A percentile compares a stretch with the other conserved stretches of the same genome.
Conservation (phyloP, 2,329 filamentous ascomycete species). For the Acrodontium crateriforme region DNA sequence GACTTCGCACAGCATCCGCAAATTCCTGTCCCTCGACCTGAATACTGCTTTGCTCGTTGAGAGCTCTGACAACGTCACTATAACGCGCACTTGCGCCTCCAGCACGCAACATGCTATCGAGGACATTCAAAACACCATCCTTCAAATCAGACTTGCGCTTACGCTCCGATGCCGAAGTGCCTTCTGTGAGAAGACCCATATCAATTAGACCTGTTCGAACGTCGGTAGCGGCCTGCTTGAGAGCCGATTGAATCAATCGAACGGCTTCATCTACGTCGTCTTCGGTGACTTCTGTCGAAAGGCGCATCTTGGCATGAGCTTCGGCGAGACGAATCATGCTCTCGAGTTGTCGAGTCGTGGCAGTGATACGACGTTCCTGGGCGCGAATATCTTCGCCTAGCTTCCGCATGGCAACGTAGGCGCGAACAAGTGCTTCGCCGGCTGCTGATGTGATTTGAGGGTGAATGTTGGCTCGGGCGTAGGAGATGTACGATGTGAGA, state of each 20-base stretch:
- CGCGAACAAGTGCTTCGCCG: conserved; percentile 66
- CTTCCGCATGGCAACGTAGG: conserved; percentile 90
- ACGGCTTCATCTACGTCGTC: conserved; percentile 83
- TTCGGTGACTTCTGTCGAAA: conserved; percentile 59
- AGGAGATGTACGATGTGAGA: conserved; percentile 92
- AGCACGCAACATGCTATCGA: conserved; percentile 66
- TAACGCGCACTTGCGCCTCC: conserved; percentile 55
- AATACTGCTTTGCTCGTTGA: conserved; percentile 56
- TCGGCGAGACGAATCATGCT: conserved; percentile 96
- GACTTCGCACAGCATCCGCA: conserved; percentile 58
- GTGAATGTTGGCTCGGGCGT: conserved; percentile 75
- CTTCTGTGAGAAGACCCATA: conserved; percentile 89
- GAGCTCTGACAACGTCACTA: conserved; percentile 58
- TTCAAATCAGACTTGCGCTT: conserved; percentile 74
- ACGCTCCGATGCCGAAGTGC: conserved; percentile 78
- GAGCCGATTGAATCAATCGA: conserved; percentile 78
- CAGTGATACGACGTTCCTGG: conserved; percentile 90
- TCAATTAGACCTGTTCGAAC: conserved; percentile 82
- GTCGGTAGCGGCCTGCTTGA: conserved; percentile 97
- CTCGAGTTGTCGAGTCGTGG: conserved; percentile 90
- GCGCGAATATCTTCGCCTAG: conserved; percentile 60
- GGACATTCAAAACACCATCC: conserved; percentile 54
- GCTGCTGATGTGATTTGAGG: conserved; percentile 69
- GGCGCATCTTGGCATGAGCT: conserved; percentile 95
- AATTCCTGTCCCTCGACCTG: conserved; percentile 70